Percentiles rank a stretch among this genome's conserved stretches.
These are phyloP conservation scores for Penicillium psychrofluorescens DNA, from an alignment of 495 filamentous ascomycete genomes.

Conservation along the genomic window DNA sequence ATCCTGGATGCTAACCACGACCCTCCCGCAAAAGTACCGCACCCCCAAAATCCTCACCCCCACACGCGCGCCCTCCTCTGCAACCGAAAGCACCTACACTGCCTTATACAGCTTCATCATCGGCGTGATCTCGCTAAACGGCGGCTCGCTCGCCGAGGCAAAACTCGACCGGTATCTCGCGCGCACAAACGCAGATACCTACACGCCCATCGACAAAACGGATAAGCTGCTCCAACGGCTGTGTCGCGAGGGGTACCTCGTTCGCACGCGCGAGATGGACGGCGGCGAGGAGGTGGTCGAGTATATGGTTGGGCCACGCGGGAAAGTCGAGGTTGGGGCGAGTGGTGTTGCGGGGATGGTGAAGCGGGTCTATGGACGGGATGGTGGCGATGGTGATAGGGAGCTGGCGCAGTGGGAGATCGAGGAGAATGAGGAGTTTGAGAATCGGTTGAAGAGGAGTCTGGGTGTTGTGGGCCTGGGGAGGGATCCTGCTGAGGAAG, in stretches of 20 bases:
- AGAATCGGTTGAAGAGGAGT: constrained; percentile 23
- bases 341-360: constrained; percentile 65
- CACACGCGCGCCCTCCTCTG: constrained; percentile 51
- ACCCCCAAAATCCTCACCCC: constrained; percentile 59
- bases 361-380: constrained; percentile 47
- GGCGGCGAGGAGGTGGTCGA: constrained; percentile 68
- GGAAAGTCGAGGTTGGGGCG: constrained; percentile 77
- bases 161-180: constrained; percentile 66
- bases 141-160: constrained; percentile 63
- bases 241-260: constrained; percentile 74
- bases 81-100: constrained; percentile 68
- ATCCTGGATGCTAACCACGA: constrained; percentile 67
- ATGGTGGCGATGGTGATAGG: constrained; percentile 18
- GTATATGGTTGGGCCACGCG: constrained; percentile 74
- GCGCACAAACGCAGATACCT: constrained; percentile 67
- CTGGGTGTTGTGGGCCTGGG: constrained; percentile 13
- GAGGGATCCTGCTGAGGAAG: not conserved
- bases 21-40: constrained; percentile 60
- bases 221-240: constrained; percentile 69
- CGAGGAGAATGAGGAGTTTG: constrained; percentile 28
- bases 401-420: constrained; percentile 36
- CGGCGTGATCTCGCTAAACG: constrained; percentile 63
- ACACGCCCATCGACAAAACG: constrained; percentile 69
- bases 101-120: constrained; percentile 76
- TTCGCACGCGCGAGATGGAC: constrained; percentile 59